Base-by-base conservation (phyloP, 2,329 filamentous ascomycete genomes). In the Diplodia seriata region DNA sequence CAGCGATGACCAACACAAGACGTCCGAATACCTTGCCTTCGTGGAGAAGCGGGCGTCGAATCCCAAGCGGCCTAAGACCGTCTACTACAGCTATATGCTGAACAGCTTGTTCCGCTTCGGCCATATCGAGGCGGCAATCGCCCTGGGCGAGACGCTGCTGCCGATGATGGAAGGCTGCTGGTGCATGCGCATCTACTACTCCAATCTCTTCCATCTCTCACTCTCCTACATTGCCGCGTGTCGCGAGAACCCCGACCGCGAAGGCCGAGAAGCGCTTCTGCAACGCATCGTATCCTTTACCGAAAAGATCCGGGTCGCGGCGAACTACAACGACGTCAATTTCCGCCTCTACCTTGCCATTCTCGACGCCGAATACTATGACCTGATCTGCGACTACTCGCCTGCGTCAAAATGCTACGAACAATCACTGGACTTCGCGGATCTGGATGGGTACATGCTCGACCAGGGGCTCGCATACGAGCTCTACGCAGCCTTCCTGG, bases 381-480 rank as follows among this genome's bases (percentile, higher is more conserved):
- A 94, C 71, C 81, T 91, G 67, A 80, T 82, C 5, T 79, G 79
- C 8, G 80, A 89, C 40, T 84, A 88, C 69, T 65, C 76, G 18
- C 73, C 75, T 4, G 88, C 90, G 8, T 82, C 93, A 40, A 81
- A 81, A 29, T 81, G 85, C 54, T 94, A 92, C 73, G 91, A 94
- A 75, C 83, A 87, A 70, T 87, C 89, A 7, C 79, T 93, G 68
- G 90, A 94, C 72, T 91, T 93, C 73, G 87, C 89, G 14, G 84
- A 90, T 23, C 84, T 90, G 67, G 85, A 92, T 72, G 84, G 84
- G 53, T 90, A 91, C 70, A 74, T 85, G 2, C 85, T 93, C 61
- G 91, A 94, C 69, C 90, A 93, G 76, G 91, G 89, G 0, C 82
- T 93, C 1, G 87, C 88, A 18, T 90, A 91, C 73, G 91, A 92